Percentiles rank a stretch among this genome's conserved stretches.
These are phyloP conservation scores for Apium graveolens DNA, from an alignment of 129 eudicot species.

Conservation along the genomic window DNA sequence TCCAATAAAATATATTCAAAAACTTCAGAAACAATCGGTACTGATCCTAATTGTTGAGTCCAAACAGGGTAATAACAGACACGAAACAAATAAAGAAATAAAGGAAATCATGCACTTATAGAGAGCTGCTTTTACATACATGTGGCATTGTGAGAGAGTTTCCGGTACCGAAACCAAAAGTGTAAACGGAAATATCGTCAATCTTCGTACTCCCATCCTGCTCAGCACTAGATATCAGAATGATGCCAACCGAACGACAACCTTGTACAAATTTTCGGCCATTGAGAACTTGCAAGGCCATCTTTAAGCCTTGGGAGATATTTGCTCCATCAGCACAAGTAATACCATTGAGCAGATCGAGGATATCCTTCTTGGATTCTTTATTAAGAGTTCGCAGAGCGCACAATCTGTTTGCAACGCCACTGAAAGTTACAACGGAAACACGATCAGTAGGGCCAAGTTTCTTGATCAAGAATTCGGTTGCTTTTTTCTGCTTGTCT, in stretches of 20 bases:
- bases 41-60: too few relatives aligned
- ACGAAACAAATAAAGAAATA: too few relatives aligned
- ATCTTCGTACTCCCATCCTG: background rate
- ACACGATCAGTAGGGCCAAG: background rate
- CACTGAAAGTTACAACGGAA: conserved; percentile 8
- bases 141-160: background rate
- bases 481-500: background rate
- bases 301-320: background rate
- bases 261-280: background rate
- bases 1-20: too few relatives aligned
- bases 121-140: background rate
- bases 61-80: too few relatives aligned
- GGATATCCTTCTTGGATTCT: background rate
- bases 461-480: background rate
- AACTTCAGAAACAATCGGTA: too few relatives aligned
- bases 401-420: background rate
- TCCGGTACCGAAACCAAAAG: conserved; percentile 3
- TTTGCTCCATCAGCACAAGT: background rate
- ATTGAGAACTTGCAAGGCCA: conserved; percentile 10
- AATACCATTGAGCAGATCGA: background rate
- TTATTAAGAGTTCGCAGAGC: conserved; percentile 2
- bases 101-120: too few relatives aligned
- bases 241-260: conserved; percentile 13
- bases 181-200: background rate
- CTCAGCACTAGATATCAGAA: conserved; percentile 12